Conservation (phyloP, 192 early-diverging fungal genomes). For the Mortierella claussenii region DNA sequence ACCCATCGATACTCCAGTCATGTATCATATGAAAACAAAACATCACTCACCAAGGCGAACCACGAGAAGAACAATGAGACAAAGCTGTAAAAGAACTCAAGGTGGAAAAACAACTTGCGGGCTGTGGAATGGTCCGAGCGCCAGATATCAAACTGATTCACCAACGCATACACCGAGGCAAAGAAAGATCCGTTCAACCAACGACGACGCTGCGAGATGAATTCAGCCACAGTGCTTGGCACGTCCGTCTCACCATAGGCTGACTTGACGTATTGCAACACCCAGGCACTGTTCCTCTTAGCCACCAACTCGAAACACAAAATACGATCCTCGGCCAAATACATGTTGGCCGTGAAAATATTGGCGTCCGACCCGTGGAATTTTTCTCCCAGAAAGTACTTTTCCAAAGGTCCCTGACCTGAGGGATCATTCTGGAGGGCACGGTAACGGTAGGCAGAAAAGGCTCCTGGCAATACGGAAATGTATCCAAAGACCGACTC, state of each 20-base stretch:
- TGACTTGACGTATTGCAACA: conserved; percentile 76
- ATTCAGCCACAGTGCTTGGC: conserved; percentile 80
- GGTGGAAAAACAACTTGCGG: conserved; percentile 76
- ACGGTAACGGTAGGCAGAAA: conserved; percentile 84
- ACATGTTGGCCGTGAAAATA: conserved; percentile 84
- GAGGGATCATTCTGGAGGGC: conserved; percentile 75
- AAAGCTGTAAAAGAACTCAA: conserved; percentile 87
- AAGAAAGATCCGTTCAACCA: conserved; percentile 98
- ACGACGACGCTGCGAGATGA: conserved; percentile 96
- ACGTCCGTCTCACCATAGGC: conserved; percentile 89
- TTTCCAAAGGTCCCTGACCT: conserved; percentile 69
- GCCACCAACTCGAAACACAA: conserved; percentile 87
- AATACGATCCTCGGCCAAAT: conserved; percentile 88
- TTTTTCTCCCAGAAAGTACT: conserved; percentile 81
- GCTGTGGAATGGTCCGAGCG: conserved; percentile 76
- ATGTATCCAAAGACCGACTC: conserved; percentile 91
- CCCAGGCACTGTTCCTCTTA: conserved; percentile 73
- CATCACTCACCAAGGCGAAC: conserved; percentile 79
- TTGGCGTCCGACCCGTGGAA: conserved; percentile 66
- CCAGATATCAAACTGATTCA: conserved; percentile 83
- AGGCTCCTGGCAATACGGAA: conserved; percentile 87
- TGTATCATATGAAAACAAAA: too few relatives aligned
- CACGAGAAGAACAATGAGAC: conserved; percentile 88
- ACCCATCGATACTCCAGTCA: too few relatives aligned
- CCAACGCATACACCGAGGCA: conserved; percentile 87